Percentiles rank a stretch among this genome's conserved stretches.
phyloP scores from a whole-genome alignment of 306 rosid species.

The Rosa rugosa region DNA sequence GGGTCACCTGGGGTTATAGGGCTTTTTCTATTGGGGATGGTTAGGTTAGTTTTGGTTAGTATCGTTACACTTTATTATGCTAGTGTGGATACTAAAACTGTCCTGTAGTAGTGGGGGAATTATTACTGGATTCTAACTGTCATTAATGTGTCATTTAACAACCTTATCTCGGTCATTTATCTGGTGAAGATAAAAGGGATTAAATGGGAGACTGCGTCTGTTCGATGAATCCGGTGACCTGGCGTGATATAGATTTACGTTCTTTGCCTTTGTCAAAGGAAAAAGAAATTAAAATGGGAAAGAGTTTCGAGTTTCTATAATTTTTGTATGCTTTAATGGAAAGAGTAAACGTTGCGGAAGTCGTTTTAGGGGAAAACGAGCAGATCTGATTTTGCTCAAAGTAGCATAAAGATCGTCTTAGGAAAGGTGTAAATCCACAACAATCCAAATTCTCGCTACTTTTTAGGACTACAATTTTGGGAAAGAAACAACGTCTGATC shows the following conservation, averaged over 20 bases:
- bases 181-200: accelerated
- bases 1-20: not conserved
- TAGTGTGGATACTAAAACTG: not conserved
- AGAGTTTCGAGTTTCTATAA: too few species aligned
- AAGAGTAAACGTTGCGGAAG: not conserved
- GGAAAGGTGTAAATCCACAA: not conserved
- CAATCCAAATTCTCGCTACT: not conserved
- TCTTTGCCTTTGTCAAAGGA: not conserved
- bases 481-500: too few species aligned
- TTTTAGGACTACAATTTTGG: too few species aligned
- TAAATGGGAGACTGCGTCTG: too few species aligned
- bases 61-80: not conserved
- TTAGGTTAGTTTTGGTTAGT: not conserved
- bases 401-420: not conserved
- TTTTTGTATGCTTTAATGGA: too few species aligned
- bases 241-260: not conserved
- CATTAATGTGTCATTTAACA: too few species aligned
- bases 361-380: too few species aligned
- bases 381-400: not conserved
- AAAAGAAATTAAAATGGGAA: too few species aligned
- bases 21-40: not conserved
- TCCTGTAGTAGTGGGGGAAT: too few species aligned
- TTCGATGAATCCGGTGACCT: too few species aligned
- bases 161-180: not conserved
- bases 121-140: too few species aligned